These are phyloP conservation scores for Trichoderma sp. DNA, from an alignment of 2,329 filamentous ascomycete genomes.

Conservation along the genomic window DNA sequence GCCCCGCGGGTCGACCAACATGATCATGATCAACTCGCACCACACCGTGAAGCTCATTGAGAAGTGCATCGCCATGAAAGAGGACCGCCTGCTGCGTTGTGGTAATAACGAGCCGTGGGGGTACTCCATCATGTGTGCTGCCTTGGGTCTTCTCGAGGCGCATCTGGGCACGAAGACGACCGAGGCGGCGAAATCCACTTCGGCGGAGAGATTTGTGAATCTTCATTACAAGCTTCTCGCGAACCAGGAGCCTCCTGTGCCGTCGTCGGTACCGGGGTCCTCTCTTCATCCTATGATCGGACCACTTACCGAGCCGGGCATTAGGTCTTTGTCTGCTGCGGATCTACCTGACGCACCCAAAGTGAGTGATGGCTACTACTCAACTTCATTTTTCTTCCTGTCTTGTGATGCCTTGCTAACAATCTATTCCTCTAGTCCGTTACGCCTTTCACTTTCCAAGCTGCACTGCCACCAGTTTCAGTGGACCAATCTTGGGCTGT, in stretches of 20 bases:
- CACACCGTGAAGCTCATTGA: constrained; percentile 65
- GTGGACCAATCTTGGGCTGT: constrained; percentile 45
- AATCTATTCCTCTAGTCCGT: constrained; percentile 41
- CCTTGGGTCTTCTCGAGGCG: constrained; percentile 61
- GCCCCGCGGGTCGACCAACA: constrained; percentile 60
- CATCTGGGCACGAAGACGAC: constrained; percentile 61
- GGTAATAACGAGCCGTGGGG: constrained; percentile 68
- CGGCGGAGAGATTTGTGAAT: constrained; percentile 62
- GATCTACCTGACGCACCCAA: constrained; percentile 46
- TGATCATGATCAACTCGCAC: constrained; percentile 65
- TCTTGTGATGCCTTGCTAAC: background rate
- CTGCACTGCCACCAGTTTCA: constrained; percentile 42
- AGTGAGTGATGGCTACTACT: constrained; percentile 41
- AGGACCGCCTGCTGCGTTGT: constrained; percentile 63
- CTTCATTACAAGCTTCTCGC: constrained; percentile 61
- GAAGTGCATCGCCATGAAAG: constrained; percentile 63
- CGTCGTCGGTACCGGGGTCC: constrained; percentile 37
- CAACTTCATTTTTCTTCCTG: constrained; percentile 18
- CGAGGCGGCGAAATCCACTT: constrained; percentile 61
- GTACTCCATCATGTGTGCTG: constrained; percentile 66
- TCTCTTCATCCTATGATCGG: constrained; percentile 32
- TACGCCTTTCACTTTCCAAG: constrained; percentile 47
- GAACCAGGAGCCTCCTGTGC: constrained; percentile 54
- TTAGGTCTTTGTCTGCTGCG: constrained; percentile 39
- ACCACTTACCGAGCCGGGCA: constrained; percentile 34